Percentiles rank a stretch among this genome's conserved stretches.
phyloP scores from a whole-genome alignment of 106 monocot species.

The Phalaenopsis equestris region DNA sequence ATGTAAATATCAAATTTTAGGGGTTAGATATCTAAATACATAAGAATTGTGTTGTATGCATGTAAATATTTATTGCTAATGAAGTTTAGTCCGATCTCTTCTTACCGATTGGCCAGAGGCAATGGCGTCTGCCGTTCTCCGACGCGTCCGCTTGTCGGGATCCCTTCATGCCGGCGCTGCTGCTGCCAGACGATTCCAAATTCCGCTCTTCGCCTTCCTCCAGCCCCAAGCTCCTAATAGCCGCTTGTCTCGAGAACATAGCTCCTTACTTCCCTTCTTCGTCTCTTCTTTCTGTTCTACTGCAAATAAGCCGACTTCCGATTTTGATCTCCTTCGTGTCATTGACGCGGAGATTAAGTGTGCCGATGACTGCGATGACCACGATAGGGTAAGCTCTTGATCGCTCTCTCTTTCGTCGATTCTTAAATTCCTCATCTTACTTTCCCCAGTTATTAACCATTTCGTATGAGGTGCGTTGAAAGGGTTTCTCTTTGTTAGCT shows the following conservation, averaged over 20 bases:
- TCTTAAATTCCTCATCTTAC: neutral
- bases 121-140: constrained; percentile 47
- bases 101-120: neutral
- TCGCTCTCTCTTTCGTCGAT: neutral
- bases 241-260: neutral
- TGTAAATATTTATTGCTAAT: neutral
- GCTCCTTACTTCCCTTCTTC: neutral
- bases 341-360: constrained; percentile 84
- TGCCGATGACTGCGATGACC: constrained; percentile 66
- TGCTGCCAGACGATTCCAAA: neutral
- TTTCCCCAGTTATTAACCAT: neutral
- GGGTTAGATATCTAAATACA: no score
- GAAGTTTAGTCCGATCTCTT: neutral
- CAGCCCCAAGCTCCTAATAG: neutral
- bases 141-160: constrained; percentile 29
- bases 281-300: constrained; percentile 23
- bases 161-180: constrained; percentile 8
- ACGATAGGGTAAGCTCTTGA: constrained; percentile 29
- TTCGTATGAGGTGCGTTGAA: neutral
- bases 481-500: neutral
- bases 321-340: constrained; percentile 42
- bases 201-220: constrained; percentile 6
- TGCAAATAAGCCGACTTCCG: constrained; percentile 9
- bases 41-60: no score
- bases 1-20: no score